Percentiles rank a stretch among this genome's conserved stretches.
These are phyloP conservation scores for Fusarium haematococcum DNA, from an alignment of 2,329 filamentous ascomycete genomes.

Conservation along the genomic window DNA sequence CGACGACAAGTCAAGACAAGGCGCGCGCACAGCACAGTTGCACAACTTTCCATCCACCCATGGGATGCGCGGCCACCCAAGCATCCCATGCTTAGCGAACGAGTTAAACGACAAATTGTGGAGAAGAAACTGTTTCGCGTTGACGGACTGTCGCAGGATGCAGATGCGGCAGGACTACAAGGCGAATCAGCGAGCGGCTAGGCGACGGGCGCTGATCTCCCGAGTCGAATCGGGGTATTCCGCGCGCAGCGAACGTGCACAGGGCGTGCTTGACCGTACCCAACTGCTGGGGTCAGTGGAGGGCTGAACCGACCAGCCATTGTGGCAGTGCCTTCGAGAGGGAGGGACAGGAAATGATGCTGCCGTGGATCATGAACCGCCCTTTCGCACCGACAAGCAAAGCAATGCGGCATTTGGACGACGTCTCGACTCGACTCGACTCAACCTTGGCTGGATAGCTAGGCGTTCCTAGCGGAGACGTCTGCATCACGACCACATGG, in stretches of 20 bases:
- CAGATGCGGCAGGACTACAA: conserved; percentile 34
- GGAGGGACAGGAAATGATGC: conserved; percentile 26
- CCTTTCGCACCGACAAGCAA: conserved; percentile 16
- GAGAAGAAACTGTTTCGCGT: conserved; percentile 35
- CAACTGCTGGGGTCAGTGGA: conserved; percentile 25
- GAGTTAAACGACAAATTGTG: conserved; percentile 27
- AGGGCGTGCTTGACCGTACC: conserved; percentile 19
- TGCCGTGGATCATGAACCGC: conserved; percentile 11
- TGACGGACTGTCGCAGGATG: conserved; percentile 32
- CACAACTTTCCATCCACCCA: conserved; percentile 17
- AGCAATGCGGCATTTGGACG: conserved; percentile 13
- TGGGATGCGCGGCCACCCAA: conserved; percentile 17
- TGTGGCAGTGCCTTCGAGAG: conserved; percentile 35
- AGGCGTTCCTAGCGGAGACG: background rate
- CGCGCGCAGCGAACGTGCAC: conserved; percentile 27
- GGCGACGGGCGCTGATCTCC: conserved; percentile 38
- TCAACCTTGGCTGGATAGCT: background rate
- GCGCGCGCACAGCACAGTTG: conserved; percentile 3
- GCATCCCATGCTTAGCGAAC: conserved; percentile 15
- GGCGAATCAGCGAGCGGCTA: conserved; percentile 36
- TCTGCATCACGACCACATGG: background rate
- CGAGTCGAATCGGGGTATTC: conserved; percentile 39
- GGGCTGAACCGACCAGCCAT: conserved; percentile 30
- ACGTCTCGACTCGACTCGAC: background rate
- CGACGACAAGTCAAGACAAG: conserved; percentile 16